A percentile compares a stretch with the other conserved stretches of the same genome.
phyloP scores from a whole-genome alignment of 2,329 filamentous ascomycete genomes.

The Paecilomyces variotii region DNA sequence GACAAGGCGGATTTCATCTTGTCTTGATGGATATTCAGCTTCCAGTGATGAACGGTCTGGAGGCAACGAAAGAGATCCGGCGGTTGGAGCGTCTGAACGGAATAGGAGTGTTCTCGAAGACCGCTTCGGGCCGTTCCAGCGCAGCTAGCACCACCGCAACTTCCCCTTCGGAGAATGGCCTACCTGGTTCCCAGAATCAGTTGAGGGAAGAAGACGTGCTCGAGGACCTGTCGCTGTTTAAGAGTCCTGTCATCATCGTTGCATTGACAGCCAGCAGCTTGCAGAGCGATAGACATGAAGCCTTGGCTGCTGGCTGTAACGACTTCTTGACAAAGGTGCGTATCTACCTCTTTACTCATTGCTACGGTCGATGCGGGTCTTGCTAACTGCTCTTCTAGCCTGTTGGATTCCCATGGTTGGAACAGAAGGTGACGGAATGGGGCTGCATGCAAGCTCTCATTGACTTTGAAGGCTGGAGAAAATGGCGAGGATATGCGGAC shows the following conservation, averaged over 20 bases:
- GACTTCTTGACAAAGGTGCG: conserved; percentile 94
- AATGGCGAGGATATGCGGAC: conserved; percentile 77
- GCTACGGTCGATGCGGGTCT: neutral
- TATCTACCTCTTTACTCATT: neutral
- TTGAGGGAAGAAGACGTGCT: conserved; percentile 30
- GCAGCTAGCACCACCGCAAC: conserved; percentile 18
- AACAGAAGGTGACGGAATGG: conserved; percentile 98
- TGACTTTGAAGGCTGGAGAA: conserved; percentile 95
- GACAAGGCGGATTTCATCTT: conserved; percentile 82
- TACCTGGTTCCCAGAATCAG: conserved; percentile 12
- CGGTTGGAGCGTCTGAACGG: conserved; percentile 82
- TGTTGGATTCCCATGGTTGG: conserved; percentile 94
- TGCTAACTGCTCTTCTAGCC: conserved; percentile 49
- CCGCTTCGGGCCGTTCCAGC: conserved; percentile 47
- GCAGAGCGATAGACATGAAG: conserved; percentile 92
- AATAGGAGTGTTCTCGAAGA: conserved; percentile 82
- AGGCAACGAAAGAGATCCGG: conserved; percentile 91
- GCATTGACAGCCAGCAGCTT: conserved; percentile 89
- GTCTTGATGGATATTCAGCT: conserved; percentile 98
- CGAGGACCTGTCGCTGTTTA: conserved; percentile 56
- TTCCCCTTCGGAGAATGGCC: conserved; percentile 11
- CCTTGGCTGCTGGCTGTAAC: conserved; percentile 90
- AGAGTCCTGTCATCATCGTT: conserved; percentile 95
- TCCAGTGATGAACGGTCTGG: conserved; percentile 90
- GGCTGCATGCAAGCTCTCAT: conserved; percentile 99